Conservation (phyloP, 2,329 filamentous ascomycete genomes). For the Cadophora sp. region DNA sequence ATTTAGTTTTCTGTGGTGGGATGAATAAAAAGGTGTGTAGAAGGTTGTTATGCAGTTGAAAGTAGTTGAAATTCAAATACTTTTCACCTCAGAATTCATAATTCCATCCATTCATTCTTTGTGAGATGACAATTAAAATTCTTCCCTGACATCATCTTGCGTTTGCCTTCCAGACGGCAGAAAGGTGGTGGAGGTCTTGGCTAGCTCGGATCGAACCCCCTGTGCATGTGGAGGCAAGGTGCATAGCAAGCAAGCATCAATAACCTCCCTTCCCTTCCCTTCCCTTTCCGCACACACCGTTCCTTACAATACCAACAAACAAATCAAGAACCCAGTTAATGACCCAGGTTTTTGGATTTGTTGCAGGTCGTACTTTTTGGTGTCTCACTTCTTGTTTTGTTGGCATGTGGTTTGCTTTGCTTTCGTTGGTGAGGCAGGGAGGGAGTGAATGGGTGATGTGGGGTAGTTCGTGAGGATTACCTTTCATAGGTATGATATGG, state of each 20-base stretch:
- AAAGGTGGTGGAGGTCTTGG: background rate
- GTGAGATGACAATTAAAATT: background rate
- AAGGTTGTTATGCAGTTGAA: background rate
- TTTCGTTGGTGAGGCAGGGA: too few species aligned
- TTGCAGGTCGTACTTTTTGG: background rate
- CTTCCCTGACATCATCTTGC: background rate
- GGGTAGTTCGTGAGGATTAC: too few species aligned
- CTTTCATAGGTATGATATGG: too few species aligned
- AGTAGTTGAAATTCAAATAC: background rate
- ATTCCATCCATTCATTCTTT: background rate
- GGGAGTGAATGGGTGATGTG: too few species aligned
- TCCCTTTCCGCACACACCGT: background rate
- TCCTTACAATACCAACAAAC: constrained; percentile 1
- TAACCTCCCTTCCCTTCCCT: background rate
- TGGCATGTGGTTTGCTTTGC: background rate
- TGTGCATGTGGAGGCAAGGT: constrained; percentile 5
- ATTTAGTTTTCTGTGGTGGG: constrained; percentile 13
- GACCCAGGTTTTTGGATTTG: background rate
- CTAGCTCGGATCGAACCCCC: background rate
- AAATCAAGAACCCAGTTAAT: constrained; percentile 1
- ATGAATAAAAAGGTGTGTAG: background rate
- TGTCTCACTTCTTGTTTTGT: background rate
- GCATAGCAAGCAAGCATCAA: background rate
- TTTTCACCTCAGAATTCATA: background rate
- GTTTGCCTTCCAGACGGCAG: background rate